Percentiles rank a stretch among this genome's conserved stretches.
Evolutionary conservation across 2,329 filamentous ascomycete species (phyloP).

Genomic region (Colletotrichum simmondsii): DNA sequence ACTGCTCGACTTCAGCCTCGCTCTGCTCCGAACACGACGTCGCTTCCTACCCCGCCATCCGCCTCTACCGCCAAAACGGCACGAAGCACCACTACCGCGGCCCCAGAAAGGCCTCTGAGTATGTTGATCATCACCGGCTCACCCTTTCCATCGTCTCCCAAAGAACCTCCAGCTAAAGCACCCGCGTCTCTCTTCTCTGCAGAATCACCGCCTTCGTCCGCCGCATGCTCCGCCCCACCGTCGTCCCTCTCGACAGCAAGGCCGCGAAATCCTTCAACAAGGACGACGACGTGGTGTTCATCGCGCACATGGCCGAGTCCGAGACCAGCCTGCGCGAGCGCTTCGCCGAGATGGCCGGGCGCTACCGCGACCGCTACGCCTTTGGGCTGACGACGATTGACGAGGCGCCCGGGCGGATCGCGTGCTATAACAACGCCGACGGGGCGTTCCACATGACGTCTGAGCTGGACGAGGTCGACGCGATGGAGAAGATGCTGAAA

Average conservation of each 20-base stretch:
- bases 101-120: constrained; percentile 48
- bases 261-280: constrained; percentile 47
- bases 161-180: constrained; percentile 23
- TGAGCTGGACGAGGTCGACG: constrained; percentile 44
- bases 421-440: constrained; percentile 55
- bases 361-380: constrained; percentile 52
- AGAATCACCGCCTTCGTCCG: constrained; percentile 44
- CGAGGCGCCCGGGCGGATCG: constrained; percentile 38
- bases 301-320: constrained; percentile 47
- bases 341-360: constrained; percentile 47
- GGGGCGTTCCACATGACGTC: constrained; percentile 45
- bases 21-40: constrained; percentile 55
- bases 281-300: constrained; percentile 53
- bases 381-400: constrained; percentile 47
- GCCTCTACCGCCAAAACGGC: constrained; percentile 51
- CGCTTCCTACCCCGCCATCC: constrained; percentile 58
- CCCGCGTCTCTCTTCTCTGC: background rate
- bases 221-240: constrained; percentile 40
- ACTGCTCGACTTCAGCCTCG: constrained; percentile 48
- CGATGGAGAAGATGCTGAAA: constrained; percentile 51
- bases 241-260: constrained; percentile 41
- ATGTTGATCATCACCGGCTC: too few species aligned
- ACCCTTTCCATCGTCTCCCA: too few species aligned
- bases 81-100: constrained; percentile 54
- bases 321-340: constrained; percentile 43